A percentile compares a stretch with the other conserved stretches of the same genome.
Evolutionary conservation across 2,329 filamentous ascomycete genomes (phyloP).

Genomic region (Fulvia fulva): DNA sequence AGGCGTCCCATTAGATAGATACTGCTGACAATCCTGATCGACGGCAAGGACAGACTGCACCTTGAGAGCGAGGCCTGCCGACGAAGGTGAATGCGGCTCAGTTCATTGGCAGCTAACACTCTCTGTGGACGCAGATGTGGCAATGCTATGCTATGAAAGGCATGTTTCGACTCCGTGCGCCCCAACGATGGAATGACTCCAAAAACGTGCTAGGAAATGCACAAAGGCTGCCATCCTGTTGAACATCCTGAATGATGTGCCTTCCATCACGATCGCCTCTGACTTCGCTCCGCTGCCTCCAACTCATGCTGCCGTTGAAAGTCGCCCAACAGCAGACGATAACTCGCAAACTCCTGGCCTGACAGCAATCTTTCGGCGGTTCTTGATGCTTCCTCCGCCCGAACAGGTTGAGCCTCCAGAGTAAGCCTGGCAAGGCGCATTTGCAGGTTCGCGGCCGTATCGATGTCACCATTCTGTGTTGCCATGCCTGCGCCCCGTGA

Average conservation of each 20-base stretch:
- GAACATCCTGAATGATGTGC: not conserved
- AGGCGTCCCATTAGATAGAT: slow-evolving; percentile 96
- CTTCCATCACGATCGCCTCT: not conserved
- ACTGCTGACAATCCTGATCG: slow-evolving; percentile 82
- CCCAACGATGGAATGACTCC: no score
- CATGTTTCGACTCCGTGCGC: no score
- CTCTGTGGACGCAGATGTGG: no score
- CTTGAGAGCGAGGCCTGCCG: no score
- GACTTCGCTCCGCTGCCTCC: not conserved
- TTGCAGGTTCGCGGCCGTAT: not conserved
- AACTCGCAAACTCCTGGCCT: not conserved
- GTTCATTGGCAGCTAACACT: no score
- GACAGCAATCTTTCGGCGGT: not conserved
- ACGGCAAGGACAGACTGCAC: not conserved
- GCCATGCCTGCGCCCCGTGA: not conserved
- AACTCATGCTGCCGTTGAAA: not conserved
- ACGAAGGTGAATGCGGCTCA: no score
- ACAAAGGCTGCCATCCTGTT: not conserved
- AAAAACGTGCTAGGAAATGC: no score
- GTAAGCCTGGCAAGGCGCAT: not conserved
- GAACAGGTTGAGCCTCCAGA: not conserved
- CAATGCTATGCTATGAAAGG: no score
- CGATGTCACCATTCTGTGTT: not conserved
- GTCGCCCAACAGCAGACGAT: not conserved
- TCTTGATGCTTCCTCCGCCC: not conserved